Base-by-base conservation (phyloP, 495 filamentous ascomycete genomes). In the Neurospora terricola region DNA sequence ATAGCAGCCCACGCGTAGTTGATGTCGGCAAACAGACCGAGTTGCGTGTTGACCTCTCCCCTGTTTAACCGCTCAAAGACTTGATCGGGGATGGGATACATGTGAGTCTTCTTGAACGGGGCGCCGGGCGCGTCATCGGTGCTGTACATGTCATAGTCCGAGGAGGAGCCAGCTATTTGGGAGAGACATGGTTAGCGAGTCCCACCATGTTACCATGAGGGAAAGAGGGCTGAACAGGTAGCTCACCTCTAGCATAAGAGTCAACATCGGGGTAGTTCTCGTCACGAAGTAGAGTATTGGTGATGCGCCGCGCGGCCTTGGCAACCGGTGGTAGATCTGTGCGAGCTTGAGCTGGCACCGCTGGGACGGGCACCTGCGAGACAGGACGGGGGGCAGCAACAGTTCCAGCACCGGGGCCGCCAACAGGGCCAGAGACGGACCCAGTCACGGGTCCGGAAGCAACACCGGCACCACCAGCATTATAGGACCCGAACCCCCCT, bases 1-100 rank as follows among this genome's bases (percentile, higher is more conserved):
- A 99, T 97, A 1, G 92, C 87, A 27, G 96, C 91, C 94, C 95
- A 99, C 62, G 94, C 95, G 83, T 98, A 94, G 73, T 93, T 93
- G 75, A 99, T 81, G 80, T 94, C 91, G 27, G 96, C 92, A 81
- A 99, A 97, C 45, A 98, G 82, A 27, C 96, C 96, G 90, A 98
- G 96, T 78, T 87, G 88, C 12, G 95, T 96, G 34, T 90, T 90
- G 3, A 97, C 88, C 75, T 94, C 88, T 68, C 92, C 92, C 27
- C 86, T 83, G 80, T 99, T 96, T 80, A 94, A 93, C 77, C 96
- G 94, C 72, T 93, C 91, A 77, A 98, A 94, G 39, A 98, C 91
- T 73, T 86, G 86, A 74, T 98, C 92, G 42, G 96, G 96, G 36
- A 98, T 94, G 71, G 91, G 89, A 82, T 97, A 92, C 79, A 89